phyloP scores from a whole-genome alignment of 2,329 filamentous ascomycete species.

The Aspergillus oerlinghausenensis region DNA sequence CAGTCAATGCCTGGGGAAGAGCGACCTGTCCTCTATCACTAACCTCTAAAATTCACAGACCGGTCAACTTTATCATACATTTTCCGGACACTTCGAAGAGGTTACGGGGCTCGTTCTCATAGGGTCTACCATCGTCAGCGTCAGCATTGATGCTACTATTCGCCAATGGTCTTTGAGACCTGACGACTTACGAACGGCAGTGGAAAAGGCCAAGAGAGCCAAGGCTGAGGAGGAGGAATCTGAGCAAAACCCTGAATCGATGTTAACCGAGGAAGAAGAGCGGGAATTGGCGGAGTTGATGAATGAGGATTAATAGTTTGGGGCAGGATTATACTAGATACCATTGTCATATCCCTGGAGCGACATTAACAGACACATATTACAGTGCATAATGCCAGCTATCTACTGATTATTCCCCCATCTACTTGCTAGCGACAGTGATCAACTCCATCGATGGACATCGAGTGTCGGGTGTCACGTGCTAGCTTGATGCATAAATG shows the following conservation, averaged over 20 bases:
- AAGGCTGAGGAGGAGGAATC: conserved; percentile 45
- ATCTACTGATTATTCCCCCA: background rate
- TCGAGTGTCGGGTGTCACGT: conserved; percentile 15
- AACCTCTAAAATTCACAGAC: conserved; percentile 42
- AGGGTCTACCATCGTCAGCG: conserved; percentile 61
- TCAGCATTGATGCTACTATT: conserved; percentile 85
- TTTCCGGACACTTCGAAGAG: conserved; percentile 87
- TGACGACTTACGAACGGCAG: conserved; percentile 54
- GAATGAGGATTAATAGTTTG: conserved; percentile 55
- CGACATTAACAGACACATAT: background rate
- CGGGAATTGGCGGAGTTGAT: conserved; percentile 87
- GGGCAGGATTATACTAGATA: conserved; percentile 1
- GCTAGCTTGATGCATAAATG: conserved; percentile 25
- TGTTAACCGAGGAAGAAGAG: conserved; percentile 84
- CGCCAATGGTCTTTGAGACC: conserved; percentile 74
- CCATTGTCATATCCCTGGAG: background rate
- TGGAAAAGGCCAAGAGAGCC: conserved; percentile 45
- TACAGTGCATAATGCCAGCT: background rate
- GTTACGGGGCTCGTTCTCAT: conserved; percentile 74
- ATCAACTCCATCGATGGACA: background rate
- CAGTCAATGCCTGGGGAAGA: conserved; percentile 15
- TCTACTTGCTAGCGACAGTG: background rate
- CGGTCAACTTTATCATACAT: conserved; percentile 67
- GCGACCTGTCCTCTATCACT: background rate
- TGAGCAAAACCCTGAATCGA: conserved; percentile 44